phyloP scores from a whole-genome alignment of 345 rosid species.

The Moricandia arvensis region DNA sequence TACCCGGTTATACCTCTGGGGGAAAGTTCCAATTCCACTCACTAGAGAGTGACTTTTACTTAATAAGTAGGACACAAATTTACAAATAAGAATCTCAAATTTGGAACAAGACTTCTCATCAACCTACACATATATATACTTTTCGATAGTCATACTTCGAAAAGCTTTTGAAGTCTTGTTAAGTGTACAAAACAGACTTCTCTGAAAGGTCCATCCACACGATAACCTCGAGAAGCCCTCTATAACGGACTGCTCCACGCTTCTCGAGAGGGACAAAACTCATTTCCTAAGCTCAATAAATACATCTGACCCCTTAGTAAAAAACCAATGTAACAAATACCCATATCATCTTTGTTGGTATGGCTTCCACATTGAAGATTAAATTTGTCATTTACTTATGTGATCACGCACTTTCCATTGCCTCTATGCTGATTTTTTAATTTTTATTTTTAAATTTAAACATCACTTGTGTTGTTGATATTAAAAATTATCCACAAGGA shows the following conservation, averaged over 20 bases:
- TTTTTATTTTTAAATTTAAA: not conserved
- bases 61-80: too few relatives aligned
- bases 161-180: too few relatives aligned
- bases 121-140: too few relatives aligned
- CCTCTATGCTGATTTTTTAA: not conserved
- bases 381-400: not conserved
- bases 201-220: not conserved
- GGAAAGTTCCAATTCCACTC: too few relatives aligned
- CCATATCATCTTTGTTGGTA: not conserved
- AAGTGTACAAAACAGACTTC: not conserved
- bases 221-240: not conserved
- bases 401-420: slow-evolving; percentile 23
- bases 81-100: too few relatives aligned
- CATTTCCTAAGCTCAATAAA: not conserved
- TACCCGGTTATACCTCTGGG: too few relatives aligned
- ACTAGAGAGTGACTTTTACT: too few relatives aligned
- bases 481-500: not conserved
- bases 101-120: too few relatives aligned
- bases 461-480: not conserved
- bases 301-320: not conserved
- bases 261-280: not conserved
- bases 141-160: too few relatives aligned
- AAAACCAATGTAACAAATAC: not conserved
- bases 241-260: not conserved
- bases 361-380: not conserved